These are phyloP conservation scores for Oxytropis ochrocephala DNA, from an alignment of 306 rosid species.

Conservation along the genomic window DNA sequence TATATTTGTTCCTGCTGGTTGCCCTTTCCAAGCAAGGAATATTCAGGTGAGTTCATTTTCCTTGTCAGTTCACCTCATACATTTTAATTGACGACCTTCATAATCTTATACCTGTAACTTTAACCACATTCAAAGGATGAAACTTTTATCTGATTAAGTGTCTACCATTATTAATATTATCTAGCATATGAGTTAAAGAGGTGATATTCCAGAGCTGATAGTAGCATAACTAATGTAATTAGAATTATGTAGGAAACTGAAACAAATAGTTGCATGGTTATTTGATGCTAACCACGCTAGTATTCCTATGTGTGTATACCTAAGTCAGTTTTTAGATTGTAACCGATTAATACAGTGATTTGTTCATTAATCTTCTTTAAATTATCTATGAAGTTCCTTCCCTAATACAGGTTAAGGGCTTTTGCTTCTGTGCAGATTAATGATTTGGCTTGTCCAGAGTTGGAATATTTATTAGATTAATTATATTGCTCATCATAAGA, in stretches of 20 bases:
- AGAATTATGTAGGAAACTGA: not conserved
- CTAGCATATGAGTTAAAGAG: not conserved
- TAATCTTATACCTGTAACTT: not conserved
- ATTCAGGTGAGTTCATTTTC: slow-evolving; percentile 54
- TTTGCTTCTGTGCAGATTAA: not conserved
- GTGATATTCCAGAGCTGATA: not conserved
- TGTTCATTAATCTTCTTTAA: not conserved
- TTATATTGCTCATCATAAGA: not conserved
- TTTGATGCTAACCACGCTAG: not conserved
- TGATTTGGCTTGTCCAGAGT: no score
- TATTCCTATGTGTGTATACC: not conserved
- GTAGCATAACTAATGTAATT: not conserved
- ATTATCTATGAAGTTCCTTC: not conserved
- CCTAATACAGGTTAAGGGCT: not conserved
- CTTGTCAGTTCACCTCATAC: slow-evolving; percentile 5
- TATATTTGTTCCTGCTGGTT: slow-evolving; percentile 89
- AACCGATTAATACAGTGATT: not conserved
- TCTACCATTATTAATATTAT: not conserved
- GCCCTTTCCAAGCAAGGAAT: slow-evolving; percentile 93
- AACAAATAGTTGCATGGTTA: not conserved
- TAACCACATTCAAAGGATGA: not conserved
- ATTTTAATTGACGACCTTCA: not conserved
- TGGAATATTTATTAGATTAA: not conserved
- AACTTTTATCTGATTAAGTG: slow-evolving; percentile 7
- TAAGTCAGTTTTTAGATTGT: not conserved